Conservation (phyloP, 2,329 filamentous ascomycete genomes). For the Colletotrichum echinochloae region DNA sequence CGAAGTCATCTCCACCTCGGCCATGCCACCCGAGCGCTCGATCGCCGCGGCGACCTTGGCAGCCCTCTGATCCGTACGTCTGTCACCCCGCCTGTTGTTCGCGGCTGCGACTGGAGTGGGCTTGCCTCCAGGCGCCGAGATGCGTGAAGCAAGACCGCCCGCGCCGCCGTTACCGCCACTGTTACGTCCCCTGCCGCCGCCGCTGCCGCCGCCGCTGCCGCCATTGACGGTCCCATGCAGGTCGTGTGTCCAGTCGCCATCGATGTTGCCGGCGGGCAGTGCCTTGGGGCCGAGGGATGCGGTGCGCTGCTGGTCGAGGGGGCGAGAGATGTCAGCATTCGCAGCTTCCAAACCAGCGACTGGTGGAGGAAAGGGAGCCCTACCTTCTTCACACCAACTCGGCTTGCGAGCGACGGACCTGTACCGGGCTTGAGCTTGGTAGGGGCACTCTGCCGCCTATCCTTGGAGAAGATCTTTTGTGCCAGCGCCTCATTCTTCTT, state of each 20-base stretch:
- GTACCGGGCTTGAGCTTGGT: conserved; percentile 58
- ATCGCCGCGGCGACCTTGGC: conserved; percentile 60
- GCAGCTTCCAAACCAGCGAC: conserved; percentile 12
- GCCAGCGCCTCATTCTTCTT: conserved; percentile 80
- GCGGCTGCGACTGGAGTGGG: conserved; percentile 42
- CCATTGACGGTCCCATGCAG: conserved; percentile 64
- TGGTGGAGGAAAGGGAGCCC: conserved; percentile 23
- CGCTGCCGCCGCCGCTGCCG: conserved; percentile 42
- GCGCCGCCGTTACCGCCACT: conserved; percentile 44
- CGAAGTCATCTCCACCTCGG: conserved; percentile 45
- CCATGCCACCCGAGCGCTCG: conserved; percentile 52
- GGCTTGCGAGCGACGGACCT: conserved; percentile 74
- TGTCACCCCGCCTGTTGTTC: conserved; percentile 43
- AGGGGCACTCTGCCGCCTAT: conserved; percentile 69
- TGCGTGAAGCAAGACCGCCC: conserved; percentile 59
- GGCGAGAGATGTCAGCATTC: conserved; percentile 40
- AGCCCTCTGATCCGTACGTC: conserved; percentile 49
- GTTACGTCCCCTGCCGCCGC: conserved; percentile 39
- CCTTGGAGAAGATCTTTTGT: conserved; percentile 75
- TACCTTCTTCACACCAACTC: conserved; percentile 81
- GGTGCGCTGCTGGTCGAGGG: conserved; percentile 45
- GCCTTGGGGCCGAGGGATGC: conserved; percentile 49
- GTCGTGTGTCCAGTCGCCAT: conserved; percentile 79
- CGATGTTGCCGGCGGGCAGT: conserved; percentile 65
- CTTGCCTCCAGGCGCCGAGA: conserved; percentile 55